Conservation (phyloP, 2,329 filamentous ascomycete genomes). For the Cytospora chrysosperma region DNA sequence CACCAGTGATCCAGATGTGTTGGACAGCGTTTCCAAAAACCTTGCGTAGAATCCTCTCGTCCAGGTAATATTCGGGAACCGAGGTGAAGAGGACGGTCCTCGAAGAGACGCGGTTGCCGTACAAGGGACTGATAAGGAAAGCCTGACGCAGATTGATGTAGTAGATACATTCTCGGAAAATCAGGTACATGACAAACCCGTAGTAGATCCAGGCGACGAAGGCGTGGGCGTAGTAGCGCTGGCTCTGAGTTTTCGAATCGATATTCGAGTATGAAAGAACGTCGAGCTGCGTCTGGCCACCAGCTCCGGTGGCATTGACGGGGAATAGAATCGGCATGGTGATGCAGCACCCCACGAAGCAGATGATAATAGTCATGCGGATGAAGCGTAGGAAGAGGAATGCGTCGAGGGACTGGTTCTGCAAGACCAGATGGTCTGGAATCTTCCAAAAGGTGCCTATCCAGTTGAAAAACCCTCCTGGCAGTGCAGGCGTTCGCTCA, state of each 20-base stretch:
- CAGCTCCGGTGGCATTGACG: slow-evolving; percentile 80
- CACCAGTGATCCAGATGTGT: slow-evolving; percentile 79
- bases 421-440: slow-evolving; percentile 67
- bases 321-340: slow-evolving; percentile 87
- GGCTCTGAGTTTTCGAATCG: slow-evolving; percentile 43
- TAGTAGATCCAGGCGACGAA: slow-evolving; percentile 80
- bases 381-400: slow-evolving; percentile 24
- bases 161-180: slow-evolving; percentile 85
- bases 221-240: slow-evolving; percentile 79
- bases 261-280: slow-evolving; percentile 79
- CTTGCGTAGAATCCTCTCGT: slow-evolving; percentile 71
- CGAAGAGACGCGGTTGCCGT: slow-evolving; percentile 82
- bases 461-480: slow-evolving; percentile 66
- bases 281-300: slow-evolving; percentile 64
- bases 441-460: slow-evolving; percentile 64
- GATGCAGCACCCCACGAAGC: slow-evolving; percentile 77
- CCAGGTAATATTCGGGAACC: slow-evolving; percentile 75
- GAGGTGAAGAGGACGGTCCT: slow-evolving; percentile 87
- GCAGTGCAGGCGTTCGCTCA: slow-evolving; percentile 58
- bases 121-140: slow-evolving; percentile 81
- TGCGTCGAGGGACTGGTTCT: slow-evolving; percentile 25
- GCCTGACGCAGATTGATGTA: slow-evolving; percentile 93
- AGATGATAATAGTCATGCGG: slow-evolving; percentile 44
- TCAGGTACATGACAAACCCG: slow-evolving; percentile 82
- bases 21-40: slow-evolving; percentile 82